Evolutionary conservation across 257 asterid species (phyloP).

Genomic region (Oldenlandia corymbosa): DNA sequence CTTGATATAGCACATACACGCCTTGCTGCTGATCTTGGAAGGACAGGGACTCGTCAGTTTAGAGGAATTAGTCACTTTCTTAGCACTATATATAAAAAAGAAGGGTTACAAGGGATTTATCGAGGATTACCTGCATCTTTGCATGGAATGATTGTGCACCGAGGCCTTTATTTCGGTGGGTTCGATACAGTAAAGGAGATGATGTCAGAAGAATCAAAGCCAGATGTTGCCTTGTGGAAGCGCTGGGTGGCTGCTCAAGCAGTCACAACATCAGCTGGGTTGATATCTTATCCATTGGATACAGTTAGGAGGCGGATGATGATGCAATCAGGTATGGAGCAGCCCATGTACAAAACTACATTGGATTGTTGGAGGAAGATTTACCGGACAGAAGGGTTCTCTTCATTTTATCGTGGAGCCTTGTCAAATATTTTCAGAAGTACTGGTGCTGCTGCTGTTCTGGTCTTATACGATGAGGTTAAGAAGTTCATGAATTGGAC

Average conservation of each 20-base stretch:
- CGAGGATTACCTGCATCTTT: constrained; percentile 83
- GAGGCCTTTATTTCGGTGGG: constrained; percentile 88
- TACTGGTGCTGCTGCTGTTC: constrained; percentile 90
- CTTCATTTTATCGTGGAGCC: constrained; percentile 90
- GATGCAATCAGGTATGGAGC: constrained; percentile 93
- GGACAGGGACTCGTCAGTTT: constrained; percentile 70
- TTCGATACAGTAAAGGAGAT: constrained; percentile 76
- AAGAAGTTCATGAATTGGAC: constrained; percentile 89
- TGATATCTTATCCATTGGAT: constrained; percentile 83
- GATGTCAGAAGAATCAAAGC: constrained; percentile 39
- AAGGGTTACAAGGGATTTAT: constrained; percentile 82
- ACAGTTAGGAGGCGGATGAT: constrained; percentile 95
- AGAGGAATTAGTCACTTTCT: constrained; percentile 78
- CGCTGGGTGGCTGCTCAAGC: constrained; percentile 94
- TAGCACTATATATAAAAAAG: constrained; percentile 44
- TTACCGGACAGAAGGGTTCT: constrained; percentile 56
- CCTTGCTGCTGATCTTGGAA: constrained; percentile 91
- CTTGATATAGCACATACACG: constrained; percentile 97
- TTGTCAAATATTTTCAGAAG: constrained; percentile 89
- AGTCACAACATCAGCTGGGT: constrained; percentile 84
- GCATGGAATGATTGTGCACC: constrained; percentile 87
- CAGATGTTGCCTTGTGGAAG: constrained; percentile 73
- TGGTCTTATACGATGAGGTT: constrained; percentile 87
- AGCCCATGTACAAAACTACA: constrained; percentile 61
- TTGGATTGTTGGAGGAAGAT: constrained; percentile 82